Evolutionary conservation across 768 basidiomycete species (phyloP), one percentile per base, ranked within the genome.

Genomic region (Serendipita sp.): DNA sequence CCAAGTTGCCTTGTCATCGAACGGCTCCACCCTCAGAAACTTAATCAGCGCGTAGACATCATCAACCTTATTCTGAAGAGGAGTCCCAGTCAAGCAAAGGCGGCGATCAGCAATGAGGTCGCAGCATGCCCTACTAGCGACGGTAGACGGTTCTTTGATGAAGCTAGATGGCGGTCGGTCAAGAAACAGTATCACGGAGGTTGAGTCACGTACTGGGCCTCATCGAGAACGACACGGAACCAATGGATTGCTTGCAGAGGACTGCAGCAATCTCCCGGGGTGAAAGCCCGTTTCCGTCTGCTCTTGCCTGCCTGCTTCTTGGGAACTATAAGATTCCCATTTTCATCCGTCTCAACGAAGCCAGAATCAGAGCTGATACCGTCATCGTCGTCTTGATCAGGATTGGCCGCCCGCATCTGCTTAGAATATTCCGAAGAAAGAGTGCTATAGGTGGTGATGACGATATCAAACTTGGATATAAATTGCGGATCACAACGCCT

Each of bases 11-110:
- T 94, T 94, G 72, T 97, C 92, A 69, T 96, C 89, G 67, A 98
- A 86, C 1, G 96, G 96, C 24, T 84, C 80, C 68, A 98, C 73
- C 22, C 93, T 86, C 62, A 99, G 75, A 75, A 99, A 98, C 74
- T 96, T 96, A 78, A 99, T 84, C 64, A 99, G 78, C 3, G 96
- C 96, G 72, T 87, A 98, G 58, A 99, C 87, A 70, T 99, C 96
- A 74, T 98, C 96, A 61, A 98, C 82, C 73, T 95, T 96, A 78
- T 99, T 99, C 75, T 99, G 96, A 41, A 99, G 92, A 1, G 96
- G 96, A 5, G 96, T 99, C 62, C 96, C 96, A n/a, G 94, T 94
- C 42, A 99, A 77, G 72, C 91, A 94, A 44, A 97, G 77, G 16
- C 96, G 84, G 61, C 96, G 84, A 70, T 97, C 90, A 16, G 96